Percentiles rank a stretch among this genome's conserved stretches.
phyloP scores from a whole-genome alignment of 1,284 basidiomycete genomes.

The Cutaneotrichosporon arboriforme region DNA sequence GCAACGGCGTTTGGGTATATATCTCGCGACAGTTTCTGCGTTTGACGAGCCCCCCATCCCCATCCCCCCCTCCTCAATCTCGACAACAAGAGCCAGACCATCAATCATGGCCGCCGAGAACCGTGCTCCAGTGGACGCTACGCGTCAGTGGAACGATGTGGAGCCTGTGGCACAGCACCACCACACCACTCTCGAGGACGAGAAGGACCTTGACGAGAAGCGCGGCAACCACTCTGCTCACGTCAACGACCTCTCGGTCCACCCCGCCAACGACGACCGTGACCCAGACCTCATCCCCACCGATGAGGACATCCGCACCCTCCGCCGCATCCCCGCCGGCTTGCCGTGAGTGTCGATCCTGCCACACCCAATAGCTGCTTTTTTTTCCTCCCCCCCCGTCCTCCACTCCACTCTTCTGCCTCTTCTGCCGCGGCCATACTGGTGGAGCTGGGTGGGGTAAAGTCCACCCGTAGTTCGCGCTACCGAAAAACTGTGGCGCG shows the following conservation, averaged over 20 bases:
- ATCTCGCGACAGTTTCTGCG: too few species aligned
- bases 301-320: conserved; percentile 10
- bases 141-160: background rate
- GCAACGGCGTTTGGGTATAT: too few species aligned
- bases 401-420: background rate
- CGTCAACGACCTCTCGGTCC: background rate
- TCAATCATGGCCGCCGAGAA: background rate
- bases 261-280: conserved; percentile 3
- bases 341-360: conserved; percentile 5
- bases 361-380: too few species aligned
- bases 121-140: background rate
- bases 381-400: background rate
- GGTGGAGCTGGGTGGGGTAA: too few species aligned
- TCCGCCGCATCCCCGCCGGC: conserved; percentile 10
- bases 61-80: background rate
- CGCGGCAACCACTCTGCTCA: background rate
- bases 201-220: conserved; percentile 2
- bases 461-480: too few species aligned
- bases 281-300: conserved; percentile 12
- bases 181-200: background rate
- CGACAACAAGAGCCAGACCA: background rate
- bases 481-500: too few species aligned
- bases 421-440: too few species aligned
- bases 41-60: too few species aligned
- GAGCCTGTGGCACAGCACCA: background rate